These are phyloP conservation scores for Backusella parvicylindrica DNA, from an alignment of 192 early-diverging fungal species.

Conservation along the genomic window DNA sequence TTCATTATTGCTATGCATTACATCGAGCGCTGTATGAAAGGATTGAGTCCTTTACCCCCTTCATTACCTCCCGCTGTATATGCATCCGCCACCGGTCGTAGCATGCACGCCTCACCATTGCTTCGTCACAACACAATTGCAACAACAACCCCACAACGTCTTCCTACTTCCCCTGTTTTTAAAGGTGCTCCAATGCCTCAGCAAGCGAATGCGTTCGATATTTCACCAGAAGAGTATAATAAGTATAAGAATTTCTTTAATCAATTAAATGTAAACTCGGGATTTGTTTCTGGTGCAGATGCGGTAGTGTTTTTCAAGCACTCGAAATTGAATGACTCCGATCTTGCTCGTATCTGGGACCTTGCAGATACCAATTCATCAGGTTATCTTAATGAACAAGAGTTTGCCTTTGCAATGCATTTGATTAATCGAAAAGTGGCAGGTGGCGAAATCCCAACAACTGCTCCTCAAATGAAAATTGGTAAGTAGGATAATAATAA, in stretches of 20 bases:
- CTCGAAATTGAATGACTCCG: constrained; percentile 30
- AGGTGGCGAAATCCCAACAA: constrained; percentile 56
- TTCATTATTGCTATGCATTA: constrained; percentile 93
- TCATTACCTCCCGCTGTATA: constrained; percentile 61
- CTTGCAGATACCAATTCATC: constrained; percentile 60
- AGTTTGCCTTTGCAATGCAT: constrained; percentile 80
- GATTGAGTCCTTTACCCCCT: constrained; percentile 59
- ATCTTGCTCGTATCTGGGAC: constrained; percentile 44
- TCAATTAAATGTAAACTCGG: constrained; percentile 61
- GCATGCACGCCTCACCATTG: constrained; percentile 12
- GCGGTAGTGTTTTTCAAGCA: constrained; percentile 36
- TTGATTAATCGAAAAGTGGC: constrained; percentile 59
- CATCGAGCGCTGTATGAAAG: constrained; percentile 71
- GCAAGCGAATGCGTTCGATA: constrained; percentile 43
- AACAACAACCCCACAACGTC: neutral
- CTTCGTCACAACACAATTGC: constrained; percentile 3
- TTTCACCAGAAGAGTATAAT: constrained; percentile 67
- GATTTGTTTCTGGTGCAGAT: constrained; percentile 56
- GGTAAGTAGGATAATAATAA: neutral
- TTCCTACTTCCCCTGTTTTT: constrained; percentile 1
- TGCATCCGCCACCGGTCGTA: constrained; percentile 37
- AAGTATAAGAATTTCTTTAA: constrained; percentile 78
- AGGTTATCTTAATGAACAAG: constrained; percentile 57
- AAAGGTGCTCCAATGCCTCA: neutral
- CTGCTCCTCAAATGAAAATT: neutral